Evolutionary conservation across 192 early-diverging fungal species (phyloP).

Genomic region (Backusella morwellensis): DNA sequence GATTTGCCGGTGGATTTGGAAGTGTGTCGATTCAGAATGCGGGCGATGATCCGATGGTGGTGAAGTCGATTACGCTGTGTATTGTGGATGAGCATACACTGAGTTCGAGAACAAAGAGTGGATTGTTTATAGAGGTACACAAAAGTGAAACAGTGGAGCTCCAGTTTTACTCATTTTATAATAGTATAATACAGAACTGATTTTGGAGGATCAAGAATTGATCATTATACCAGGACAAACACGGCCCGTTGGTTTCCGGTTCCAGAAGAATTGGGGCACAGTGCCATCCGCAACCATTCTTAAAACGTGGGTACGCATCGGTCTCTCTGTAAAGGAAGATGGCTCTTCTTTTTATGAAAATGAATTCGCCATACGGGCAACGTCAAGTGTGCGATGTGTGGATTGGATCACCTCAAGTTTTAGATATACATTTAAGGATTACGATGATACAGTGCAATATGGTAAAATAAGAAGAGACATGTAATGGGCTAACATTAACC

Average conservation of each 20-base stretch:
- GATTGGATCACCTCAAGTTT: conserved; percentile 51
- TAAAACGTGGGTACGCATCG: neutral
- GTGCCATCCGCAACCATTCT: neutral
- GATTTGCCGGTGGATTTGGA: conserved; percentile 21
- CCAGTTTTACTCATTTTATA: neutral
- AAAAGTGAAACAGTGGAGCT: neutral
- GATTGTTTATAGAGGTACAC: neutral
- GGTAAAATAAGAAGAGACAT: conserved; percentile 34
- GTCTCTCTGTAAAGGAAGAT: neutral
- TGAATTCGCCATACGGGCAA: neutral
- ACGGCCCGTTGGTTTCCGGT: neutral
- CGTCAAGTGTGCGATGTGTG: neutral
- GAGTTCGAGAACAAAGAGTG: neutral
- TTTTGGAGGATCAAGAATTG: neutral
- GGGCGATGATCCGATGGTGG: conserved; percentile 31
- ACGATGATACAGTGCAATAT: conserved; percentile 67
- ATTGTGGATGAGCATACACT: neutral
- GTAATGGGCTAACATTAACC: neutral
- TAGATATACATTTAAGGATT: conserved; percentile 69
- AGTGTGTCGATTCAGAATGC: conserved; percentile 27
- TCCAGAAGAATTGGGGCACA: neutral
- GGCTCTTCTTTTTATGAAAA: neutral
- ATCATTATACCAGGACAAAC: neutral
- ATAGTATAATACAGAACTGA: neutral
- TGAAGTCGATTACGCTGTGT: conserved; percentile 34